These are phyloP conservation scores for Myxozyma monticola DNA, from an alignment of 805 yeast genomes.

Conservation along the genomic window DNA sequence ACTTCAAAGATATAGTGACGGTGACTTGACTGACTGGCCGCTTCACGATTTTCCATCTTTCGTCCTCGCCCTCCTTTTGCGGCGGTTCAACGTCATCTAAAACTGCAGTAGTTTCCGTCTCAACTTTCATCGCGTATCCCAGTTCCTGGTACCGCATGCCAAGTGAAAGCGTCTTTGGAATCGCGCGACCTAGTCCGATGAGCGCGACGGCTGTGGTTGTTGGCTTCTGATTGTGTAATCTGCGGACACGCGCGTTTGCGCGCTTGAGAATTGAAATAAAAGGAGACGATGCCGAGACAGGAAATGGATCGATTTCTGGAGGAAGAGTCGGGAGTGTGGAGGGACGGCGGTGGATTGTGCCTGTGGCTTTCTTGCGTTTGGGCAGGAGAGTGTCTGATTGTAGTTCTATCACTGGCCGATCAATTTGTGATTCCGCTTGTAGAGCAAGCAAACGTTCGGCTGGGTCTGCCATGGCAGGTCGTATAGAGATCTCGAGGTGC, in stretches of 20 bases:
- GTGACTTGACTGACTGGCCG: slow-evolving; percentile 1
- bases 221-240: slow-evolving; percentile 7
- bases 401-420: no score
- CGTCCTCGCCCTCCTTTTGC: not conserved
- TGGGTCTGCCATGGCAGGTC: no score
- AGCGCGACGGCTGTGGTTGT: slow-evolving; percentile 4
- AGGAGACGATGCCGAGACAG: slow-evolving; percentile 24
- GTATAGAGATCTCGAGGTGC: no score
- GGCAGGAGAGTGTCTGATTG: no score
- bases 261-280: slow-evolving; percentile 28
- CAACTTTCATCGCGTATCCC: slow-evolving; percentile 15
- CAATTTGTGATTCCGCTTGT: no score
- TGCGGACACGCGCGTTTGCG: slow-evolving; percentile 10
- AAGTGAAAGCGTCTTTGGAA: slow-evolving; percentile 24
- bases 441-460: no score
- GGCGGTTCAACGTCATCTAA: slow-evolving; percentile 14
- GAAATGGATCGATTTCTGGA: slow-evolving; percentile 38
- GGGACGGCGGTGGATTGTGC: no score
- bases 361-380: no score
- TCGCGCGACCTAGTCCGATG: slow-evolving; percentile 23
- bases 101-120: slow-evolving; percentile 10
- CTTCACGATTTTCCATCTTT: not conserved
- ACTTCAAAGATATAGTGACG: not conserved
- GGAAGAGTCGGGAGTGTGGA: slow-evolving; percentile 37
- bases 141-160: slow-evolving; percentile 19